phyloP scores from a whole-genome alignment of 2,329 filamentous ascomycete species.

The Trichoderma koningii region DNA sequence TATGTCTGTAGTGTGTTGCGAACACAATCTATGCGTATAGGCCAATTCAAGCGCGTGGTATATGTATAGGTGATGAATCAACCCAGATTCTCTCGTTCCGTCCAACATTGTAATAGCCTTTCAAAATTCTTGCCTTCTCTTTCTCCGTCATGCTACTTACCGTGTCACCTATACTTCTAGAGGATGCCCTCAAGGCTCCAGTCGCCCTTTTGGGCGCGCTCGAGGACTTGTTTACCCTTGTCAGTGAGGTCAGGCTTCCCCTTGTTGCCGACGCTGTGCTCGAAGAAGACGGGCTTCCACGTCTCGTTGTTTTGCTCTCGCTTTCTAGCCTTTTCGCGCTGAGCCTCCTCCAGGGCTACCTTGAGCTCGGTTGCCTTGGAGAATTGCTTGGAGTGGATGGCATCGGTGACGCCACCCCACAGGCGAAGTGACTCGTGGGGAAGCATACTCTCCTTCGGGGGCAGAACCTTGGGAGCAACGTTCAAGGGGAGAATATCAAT shows the following conservation, averaged over 20 bases:
- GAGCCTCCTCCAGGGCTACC: constrained; percentile 86
- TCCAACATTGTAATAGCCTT: constrained; percentile 4
- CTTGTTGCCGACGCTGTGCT: constrained; percentile 56
- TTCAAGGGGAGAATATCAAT: constrained; percentile 85
- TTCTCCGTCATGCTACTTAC: neutral
- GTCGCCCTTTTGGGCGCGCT: constrained; percentile 55
- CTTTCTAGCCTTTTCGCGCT: constrained; percentile 81
- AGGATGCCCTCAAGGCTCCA: constrained; percentile 54
- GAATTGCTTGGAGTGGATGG: constrained; percentile 82
- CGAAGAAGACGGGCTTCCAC: constrained; percentile 91
- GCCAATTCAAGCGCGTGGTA: constrained; percentile 21
- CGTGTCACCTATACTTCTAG: constrained; percentile 29
- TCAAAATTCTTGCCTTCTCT: neutral
- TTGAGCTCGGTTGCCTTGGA: constrained; percentile 82
- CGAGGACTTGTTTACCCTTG: constrained; percentile 54
- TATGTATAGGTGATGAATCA: constrained; percentile 16
- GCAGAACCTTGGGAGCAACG: constrained; percentile 76
- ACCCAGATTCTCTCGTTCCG: neutral
- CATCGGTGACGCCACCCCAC: constrained; percentile 85
- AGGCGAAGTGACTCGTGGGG: constrained; percentile 86
- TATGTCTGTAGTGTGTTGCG: constrained; percentile 18
- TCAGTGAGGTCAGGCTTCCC: constrained; percentile 59
- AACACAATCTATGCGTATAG: constrained; percentile 28
- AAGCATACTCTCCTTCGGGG: constrained; percentile 75
- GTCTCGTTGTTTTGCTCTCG: constrained; percentile 68